Base-by-base conservation (phyloP, 2,329 filamentous ascomycete genomes). In the Leptographium flavum region DNA sequence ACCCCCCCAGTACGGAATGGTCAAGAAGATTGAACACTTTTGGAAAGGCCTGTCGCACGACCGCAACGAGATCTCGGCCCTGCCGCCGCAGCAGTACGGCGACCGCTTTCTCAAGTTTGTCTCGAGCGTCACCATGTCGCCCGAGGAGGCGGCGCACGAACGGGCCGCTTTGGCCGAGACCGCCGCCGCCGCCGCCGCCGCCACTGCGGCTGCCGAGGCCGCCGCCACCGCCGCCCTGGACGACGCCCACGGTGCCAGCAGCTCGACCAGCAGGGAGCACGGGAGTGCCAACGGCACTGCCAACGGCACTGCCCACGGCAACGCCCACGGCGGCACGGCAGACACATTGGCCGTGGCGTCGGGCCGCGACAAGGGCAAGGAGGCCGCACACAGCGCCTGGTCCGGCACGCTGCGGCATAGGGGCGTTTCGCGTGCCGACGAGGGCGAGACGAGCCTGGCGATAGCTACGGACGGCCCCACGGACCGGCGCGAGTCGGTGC, bases 1-100 rank as follows among this genome's bases (percentile, higher is more conserved):
- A 19, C 32, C 5, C 4, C 9, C n/a, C 33, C 55, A 94, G 86
- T 98, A 96, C 61, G 87, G 87, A 53, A 79, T 88, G 52, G 76
- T 94, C 63, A 98, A 98, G 67, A 90, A 92, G 59, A 76, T 90
- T 50, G 92, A 98, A 63, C 82, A 96, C 63, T 92, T 96, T 64
- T 92, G 88, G 82, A 98, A 98, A 68, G 90, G 92, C 32, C 68
- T 96, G 48, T 86, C 82, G 3, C 76, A 79, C 55, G 84, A 92
- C 55, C 81, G 86, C 55, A 79, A 76, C 30, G 81, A 95, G 59
- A 96, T 98, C 49, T 96, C 90, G 0, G 87, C 92, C 2, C 81
- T 96, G 22, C 85, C 88, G 1, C 90, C 92, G 1, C 78, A 87
- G 50, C 75, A 86, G 47, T 98, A 98, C 56, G 92, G 92, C 25